Percentiles rank a stretch among this genome's conserved stretches.
Conservation (phyloP, 441 rosid genomes). For the Gossypium davidsonii region DNA sequence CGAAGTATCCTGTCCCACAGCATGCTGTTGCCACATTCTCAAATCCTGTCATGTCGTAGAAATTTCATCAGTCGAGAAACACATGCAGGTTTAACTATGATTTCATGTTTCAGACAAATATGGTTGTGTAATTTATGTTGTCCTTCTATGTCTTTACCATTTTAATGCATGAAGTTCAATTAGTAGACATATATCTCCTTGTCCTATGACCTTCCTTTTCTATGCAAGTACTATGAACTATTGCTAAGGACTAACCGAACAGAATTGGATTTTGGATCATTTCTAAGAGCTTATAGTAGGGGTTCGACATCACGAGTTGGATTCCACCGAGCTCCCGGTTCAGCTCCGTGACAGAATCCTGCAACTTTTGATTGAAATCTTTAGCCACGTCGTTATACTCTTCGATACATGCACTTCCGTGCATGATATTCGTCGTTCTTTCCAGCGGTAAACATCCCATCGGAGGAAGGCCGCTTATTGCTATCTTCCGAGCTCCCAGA, state of each 20-base stretch:
- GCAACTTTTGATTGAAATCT: slow-evolving; percentile 39
- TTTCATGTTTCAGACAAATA: neutral
- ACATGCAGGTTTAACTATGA: neutral
- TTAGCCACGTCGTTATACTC: slow-evolving; percentile 47
- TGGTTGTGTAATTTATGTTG: neutral
- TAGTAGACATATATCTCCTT: too few species aligned
- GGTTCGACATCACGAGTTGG: slow-evolving; percentile 32
- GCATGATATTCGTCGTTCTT: slow-evolving; percentile 38
- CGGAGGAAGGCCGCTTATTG: slow-evolving; percentile 39
- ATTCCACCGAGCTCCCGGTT: slow-evolving; percentile 35
- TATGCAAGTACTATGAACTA: slow-evolving; percentile 12
- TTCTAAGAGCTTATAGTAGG: slow-evolving; percentile 34
- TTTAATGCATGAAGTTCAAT: neutral
- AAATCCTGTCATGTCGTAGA: slow-evolving; percentile 30
- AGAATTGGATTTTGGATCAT: slow-evolving; percentile 36
- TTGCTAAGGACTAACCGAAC: slow-evolving; percentile 30
- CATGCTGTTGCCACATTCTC: slow-evolving; percentile 36
- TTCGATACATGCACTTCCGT: slow-evolving; percentile 37
- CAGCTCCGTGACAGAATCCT: slow-evolving; percentile 19
- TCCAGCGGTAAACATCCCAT: slow-evolving; percentile 62
- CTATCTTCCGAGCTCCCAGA: slow-evolving; percentile 49
- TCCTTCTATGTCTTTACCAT: neutral
- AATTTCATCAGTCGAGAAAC: neutral
- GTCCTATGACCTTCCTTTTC: too few species aligned
- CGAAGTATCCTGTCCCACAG: slow-evolving; percentile 52